Evolutionary conservation across 805 yeast genomes (phyloP).

Genomic region (Ogataea pini): DNA sequence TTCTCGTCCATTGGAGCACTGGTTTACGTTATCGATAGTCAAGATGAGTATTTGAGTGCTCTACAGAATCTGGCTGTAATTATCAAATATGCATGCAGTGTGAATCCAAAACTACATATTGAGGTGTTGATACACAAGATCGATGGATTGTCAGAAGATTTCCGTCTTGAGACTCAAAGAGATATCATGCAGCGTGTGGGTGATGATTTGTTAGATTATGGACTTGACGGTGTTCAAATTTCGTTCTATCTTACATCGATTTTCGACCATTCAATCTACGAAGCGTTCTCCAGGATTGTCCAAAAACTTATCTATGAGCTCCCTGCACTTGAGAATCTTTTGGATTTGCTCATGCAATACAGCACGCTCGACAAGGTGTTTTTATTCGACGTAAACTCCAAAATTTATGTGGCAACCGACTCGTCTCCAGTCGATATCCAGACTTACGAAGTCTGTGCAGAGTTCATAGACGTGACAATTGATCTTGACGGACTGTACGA

Average conservation of each 20-base stretch:
- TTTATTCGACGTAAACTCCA: constrained; percentile 86
- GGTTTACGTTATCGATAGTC: constrained; percentile 92
- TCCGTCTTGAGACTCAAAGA: constrained; percentile 89
- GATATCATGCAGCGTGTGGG: constrained; percentile 96
- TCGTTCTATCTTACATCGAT: constrained; percentile 91
- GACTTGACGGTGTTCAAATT: constrained; percentile 87
- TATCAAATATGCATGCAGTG: constrained; percentile 81
- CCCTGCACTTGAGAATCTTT: constrained; percentile 82
- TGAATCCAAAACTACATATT: constrained; percentile 81
- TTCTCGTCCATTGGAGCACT: constrained; percentile 85
- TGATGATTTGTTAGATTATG: constrained; percentile 86
- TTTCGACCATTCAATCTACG: constrained; percentile 93
- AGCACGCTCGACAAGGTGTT: constrained; percentile 92
- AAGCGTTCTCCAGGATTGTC: constrained; percentile 90
- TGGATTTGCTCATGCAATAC: constrained; percentile 86
- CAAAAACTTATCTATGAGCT: constrained; percentile 89
- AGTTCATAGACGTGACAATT: constrained; percentile 90
- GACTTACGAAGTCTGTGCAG: constrained; percentile 95
- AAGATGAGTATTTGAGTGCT: constrained; percentile 92
- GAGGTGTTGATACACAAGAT: constrained; percentile 95
- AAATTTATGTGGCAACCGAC: constrained; percentile 94
- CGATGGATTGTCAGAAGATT: constrained; percentile 93
- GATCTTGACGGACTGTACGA: constrained; percentile 78
- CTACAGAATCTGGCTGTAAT: constrained; percentile 85
- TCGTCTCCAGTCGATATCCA: constrained; percentile 94